A percentile compares a stretch with the other conserved stretches of the same genome.
Evolutionary conservation across 2,329 filamentous ascomycete genomes (phyloP).

Genomic region (Claviceps africana): DNA sequence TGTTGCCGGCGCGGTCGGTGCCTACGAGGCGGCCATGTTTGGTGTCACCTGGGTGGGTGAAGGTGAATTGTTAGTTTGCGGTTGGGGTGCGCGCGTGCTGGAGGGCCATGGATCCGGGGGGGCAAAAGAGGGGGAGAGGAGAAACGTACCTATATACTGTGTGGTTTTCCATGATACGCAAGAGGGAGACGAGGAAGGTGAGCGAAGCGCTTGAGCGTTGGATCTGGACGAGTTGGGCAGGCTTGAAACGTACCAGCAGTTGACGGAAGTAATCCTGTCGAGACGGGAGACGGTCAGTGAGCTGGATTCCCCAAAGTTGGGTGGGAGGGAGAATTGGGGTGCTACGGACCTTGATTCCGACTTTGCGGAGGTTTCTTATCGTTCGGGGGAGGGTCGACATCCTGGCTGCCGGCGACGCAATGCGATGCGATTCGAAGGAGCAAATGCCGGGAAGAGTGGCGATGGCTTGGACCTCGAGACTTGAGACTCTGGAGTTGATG

Average conservation of each 20-base stretch:
- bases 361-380: constrained; percentile 69
- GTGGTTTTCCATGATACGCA: constrained; percentile 9
- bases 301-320: neutral
- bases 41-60: constrained; percentile 64
- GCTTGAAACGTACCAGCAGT: constrained; percentile 61
- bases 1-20: constrained; percentile 86
- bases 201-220: neutral
- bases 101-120: neutral
- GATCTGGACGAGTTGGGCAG: constrained; percentile 6
- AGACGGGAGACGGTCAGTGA: constrained; percentile 6
- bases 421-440: constrained; percentile 1
- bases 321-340: neutral
- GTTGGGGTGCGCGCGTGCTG: neutral
- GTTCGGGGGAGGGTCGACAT: constrained; percentile 93
- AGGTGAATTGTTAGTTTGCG: neutral
- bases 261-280: constrained; percentile 77
- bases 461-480: neutral
- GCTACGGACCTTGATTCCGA: constrained; percentile 65
- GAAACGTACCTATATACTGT: constrained; percentile 41
- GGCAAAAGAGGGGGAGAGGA: too few relatives aligned
- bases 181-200: neutral
- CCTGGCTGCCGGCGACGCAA: constrained; percentile 21
- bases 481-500: neutral
- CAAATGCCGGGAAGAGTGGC: constrained; percentile 7
- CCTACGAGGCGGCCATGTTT: constrained; percentile 82